Percentiles rank a stretch among this genome's conserved stretches.
Evolutionary conservation across 148 eudicot genomes (phyloP).

Genomic region (Nepenthes mirabilis): DNA sequence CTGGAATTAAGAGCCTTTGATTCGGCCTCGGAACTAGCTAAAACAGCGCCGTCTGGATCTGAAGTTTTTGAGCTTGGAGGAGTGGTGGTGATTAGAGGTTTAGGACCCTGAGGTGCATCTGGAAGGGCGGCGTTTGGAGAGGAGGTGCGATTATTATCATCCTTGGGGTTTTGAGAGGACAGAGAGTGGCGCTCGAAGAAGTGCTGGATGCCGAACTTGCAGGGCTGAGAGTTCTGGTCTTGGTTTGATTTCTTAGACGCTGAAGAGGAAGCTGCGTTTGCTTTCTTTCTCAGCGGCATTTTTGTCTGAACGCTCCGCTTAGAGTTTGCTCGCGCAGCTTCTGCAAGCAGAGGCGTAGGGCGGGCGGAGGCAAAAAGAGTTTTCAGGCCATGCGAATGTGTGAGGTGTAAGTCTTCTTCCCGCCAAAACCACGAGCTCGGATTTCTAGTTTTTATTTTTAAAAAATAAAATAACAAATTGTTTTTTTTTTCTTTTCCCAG

Average conservation of each 20-base stretch:
- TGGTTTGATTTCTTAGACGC: constrained; percentile 45
- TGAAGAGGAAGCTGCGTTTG: constrained; percentile 23
- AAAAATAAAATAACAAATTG: no score
- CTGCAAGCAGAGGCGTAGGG: neutral
- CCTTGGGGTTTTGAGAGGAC: constrained; percentile 16
- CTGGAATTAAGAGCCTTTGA: no score
- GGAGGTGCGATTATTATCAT: neutral
- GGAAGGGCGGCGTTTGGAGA: neutral
- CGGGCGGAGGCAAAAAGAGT: no score
- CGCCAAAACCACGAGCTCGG: no score
- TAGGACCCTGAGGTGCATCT: neutral
- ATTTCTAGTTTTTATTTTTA: no score
- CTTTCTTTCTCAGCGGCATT: constrained; percentile 71
- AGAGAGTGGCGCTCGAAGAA: constrained; percentile 67
- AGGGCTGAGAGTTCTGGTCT: constrained; percentile 36
- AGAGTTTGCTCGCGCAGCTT: neutral
- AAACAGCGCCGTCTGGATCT: constrained; percentile 4
- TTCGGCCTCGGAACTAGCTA: neutral
- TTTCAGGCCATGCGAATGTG: no score
- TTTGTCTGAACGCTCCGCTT: neutral
- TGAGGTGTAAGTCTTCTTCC: no score
- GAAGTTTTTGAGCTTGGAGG: constrained; percentile 4
- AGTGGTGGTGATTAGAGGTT: neutral
- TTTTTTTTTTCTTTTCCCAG: no score
- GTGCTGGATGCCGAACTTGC: constrained; percentile 84